These are phyloP conservation scores for Primulina huaijiensis DNA, from an alignment of 257 asterid genomes.

Conservation along the genomic window DNA sequence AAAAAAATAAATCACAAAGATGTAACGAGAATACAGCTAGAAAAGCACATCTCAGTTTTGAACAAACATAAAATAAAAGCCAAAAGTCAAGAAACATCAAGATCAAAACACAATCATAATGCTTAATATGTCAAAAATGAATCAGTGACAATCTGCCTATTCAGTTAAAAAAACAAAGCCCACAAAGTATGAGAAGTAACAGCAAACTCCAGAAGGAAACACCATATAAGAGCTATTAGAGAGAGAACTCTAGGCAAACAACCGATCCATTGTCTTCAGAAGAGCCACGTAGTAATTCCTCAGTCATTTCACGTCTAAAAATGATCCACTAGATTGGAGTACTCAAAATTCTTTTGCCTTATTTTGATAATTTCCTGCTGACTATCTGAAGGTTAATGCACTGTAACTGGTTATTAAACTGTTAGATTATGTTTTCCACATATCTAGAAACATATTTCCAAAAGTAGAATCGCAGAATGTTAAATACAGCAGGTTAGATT, in stretches of 20 bases:
- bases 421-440: neutral
- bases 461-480: neutral
- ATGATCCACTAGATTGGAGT: slow-evolving; percentile 8
- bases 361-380: slow-evolving; percentile 8
- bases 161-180: neutral
- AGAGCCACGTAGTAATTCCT: slow-evolving; percentile 2
- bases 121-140: neutral
- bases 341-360: slow-evolving; percentile 11
- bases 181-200: neutral
- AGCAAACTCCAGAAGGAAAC: neutral
- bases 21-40: neutral
- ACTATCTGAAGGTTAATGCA: slow-evolving; percentile 14
- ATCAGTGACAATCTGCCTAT: slow-evolving; percentile 8
- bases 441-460: neutral
- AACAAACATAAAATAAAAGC: neutral
- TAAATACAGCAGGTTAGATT: too few relatives aligned
- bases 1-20: neutral
- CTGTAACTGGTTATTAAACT: slow-evolving; percentile 5
- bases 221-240: neutral
- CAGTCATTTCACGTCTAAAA: neutral
- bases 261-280: slow-evolving; percentile 14
- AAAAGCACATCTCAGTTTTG: neutral
- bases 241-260: slow-evolving; percentile 6
- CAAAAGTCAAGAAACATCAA: neutral
- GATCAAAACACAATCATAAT: slow-evolving; percentile 9